Base-by-base conservation (phyloP, 1,139 yeast species). In the Wickerhamiella infanticola region DNA sequence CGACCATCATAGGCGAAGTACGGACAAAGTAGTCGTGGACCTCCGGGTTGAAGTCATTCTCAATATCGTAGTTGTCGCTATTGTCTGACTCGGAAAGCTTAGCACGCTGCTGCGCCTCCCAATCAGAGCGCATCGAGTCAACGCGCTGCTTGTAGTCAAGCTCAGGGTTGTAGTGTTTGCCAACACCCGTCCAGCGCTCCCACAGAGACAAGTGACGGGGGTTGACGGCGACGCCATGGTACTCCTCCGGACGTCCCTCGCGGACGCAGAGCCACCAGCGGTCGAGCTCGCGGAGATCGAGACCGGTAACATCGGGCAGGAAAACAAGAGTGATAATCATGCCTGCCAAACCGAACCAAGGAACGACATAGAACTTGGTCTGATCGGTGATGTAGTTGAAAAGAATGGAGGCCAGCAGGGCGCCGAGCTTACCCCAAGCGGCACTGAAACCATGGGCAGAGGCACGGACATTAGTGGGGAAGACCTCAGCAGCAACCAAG, bases 401-500 rank as follows among this genome's bases (percentile, higher is more conserved):
- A 37, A 63, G 56, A 51, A 94, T 81, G 68, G 86, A 93, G 37
- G 97, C 97, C 68, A 90, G 76, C 56, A 90, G 84, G 50, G 98
- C 97, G 70, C 98, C 98, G 54, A 83, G 72, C 70, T 90, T 90
- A 74, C 98, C 98, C 45, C 77, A 64, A 46, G 95, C 97, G 54
- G 98, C 98, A 55, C 95, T 84, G 53, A 90, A 69, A 73, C 98
- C 98, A 63, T 90, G 98, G 47, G 97, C 96, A 55, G 96, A 80
- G 40, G 97, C 90, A 77, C 98, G 84, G 70, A 86, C 85, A 68
- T 94, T 77, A 44, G 98, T 90, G 63, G 98, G 98, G 84, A 74
- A 90, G 60, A 79, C 74, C 72, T 90, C 98, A 65, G 97, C 98
- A 44, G 98, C 97, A 58, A 85, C 77, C 59, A 90, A 75, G 68